Conservation (phyloP, 352 stramenopile genomes). For the Peronospora belbahrii region DNA sequence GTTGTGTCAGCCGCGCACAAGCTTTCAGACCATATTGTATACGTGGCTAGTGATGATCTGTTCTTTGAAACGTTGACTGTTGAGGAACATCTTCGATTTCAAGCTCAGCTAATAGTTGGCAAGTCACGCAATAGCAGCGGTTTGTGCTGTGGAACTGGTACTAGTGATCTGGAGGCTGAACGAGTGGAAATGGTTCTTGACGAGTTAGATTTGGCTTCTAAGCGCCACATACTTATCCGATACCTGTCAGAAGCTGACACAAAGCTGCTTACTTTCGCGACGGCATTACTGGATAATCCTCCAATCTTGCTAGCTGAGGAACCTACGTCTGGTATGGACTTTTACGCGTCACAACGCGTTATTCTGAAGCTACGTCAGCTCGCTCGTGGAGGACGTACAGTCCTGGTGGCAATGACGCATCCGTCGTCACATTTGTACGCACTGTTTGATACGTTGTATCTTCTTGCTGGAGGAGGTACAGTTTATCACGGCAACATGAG, state of each 20-base stretch:
- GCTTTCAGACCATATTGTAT: conserved; percentile 6
- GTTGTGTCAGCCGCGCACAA: conserved; percentile 2
- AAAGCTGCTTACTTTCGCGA: conserved; percentile 80
- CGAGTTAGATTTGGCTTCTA: conserved; percentile 17
- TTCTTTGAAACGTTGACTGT: conserved; percentile 36
- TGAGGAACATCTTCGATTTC: conserved; percentile 28
- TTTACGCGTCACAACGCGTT: conserved; percentile 44
- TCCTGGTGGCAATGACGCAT: conserved; percentile 85
- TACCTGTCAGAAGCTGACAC: conserved; percentile 34
- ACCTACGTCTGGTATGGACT: conserved; percentile 58
- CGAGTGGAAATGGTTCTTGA: conserved; percentile 25
- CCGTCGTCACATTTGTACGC: conserved; percentile 61
- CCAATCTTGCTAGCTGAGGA: conserved; percentile 84
- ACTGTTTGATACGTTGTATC: conserved; percentile 51
- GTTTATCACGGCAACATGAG: conserved; percentile 52
- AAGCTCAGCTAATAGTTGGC: conserved; percentile 17
- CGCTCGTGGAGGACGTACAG: conserved; percentile 71
- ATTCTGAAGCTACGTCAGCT: conserved; percentile 57
- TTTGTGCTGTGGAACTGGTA: conserved; percentile 10
- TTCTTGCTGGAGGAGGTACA: conserved; percentile 39
- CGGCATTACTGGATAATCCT: conserved; percentile 70
- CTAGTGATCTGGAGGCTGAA: conserved; percentile 6
- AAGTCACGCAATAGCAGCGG: conserved; percentile 6
- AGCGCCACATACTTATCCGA: conserved; percentile 26
- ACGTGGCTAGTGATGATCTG: conserved; percentile 16